Conservation (phyloP, 495 filamentous ascomycete species). For the Alectoria sarmentosa region DNA sequence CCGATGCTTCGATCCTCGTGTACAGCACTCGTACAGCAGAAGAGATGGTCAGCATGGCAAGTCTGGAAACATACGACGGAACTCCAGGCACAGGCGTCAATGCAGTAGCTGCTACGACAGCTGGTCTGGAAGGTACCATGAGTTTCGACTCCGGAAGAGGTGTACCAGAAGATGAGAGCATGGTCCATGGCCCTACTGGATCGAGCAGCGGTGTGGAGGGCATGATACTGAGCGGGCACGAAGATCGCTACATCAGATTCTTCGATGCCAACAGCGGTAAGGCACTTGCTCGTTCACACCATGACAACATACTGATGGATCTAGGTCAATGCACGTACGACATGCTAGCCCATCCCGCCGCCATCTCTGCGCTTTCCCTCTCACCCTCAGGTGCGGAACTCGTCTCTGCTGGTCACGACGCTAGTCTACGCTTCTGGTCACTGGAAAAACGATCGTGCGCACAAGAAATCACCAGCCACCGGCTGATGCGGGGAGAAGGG, state of each 20-base stretch:
- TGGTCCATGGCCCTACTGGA: conserved; percentile 75
- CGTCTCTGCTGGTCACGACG: conserved; percentile 93
- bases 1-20: conserved; percentile 81
- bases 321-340: conserved; percentile 97
- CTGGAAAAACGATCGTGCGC: conserved; percentile 89
- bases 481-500: conserved; percentile 89
- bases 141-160: conserved; percentile 57
- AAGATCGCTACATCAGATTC: conserved; percentile 91
- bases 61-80: conserved; percentile 84
- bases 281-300: conserved; percentile 28
- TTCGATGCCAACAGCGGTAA: conserved; percentile 98
- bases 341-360: conserved; percentile 91
- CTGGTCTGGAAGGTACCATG: conserved; percentile 64
- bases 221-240: conserved; percentile 88
- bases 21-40: conserved; percentile 90
- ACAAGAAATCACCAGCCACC: conserved; percentile 86
- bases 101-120: conserved; percentile 79
- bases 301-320: neutral
- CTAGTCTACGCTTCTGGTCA: conserved; percentile 93
- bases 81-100: conserved; percentile 80
- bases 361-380: conserved; percentile 83
- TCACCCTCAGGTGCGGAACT: conserved; percentile 91
- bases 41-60: conserved; percentile 86
- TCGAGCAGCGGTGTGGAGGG: conserved; percentile 80
- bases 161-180: conserved; percentile 56